Percentiles rank a stretch among this genome's conserved stretches.
phyloP scores from a whole-genome alignment of 2,329 filamentous ascomycete species.

The Pestalotiopsis sp. region DNA sequence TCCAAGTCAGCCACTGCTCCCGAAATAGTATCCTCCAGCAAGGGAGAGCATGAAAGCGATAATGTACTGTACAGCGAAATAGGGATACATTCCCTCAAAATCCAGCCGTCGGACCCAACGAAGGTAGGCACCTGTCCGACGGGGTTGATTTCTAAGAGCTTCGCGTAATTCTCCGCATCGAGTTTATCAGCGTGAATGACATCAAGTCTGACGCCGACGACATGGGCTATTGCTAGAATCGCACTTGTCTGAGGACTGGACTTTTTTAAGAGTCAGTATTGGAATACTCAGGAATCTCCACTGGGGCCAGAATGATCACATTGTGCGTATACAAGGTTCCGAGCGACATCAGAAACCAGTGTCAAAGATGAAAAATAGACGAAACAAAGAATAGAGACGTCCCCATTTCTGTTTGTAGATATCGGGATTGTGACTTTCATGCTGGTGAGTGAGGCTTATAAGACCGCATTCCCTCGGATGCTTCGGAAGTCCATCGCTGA shows the following conservation, averaged over 20 bases:
- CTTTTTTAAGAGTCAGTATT: background rate
- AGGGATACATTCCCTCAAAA: constrained; percentile 20
- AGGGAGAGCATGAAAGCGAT: background rate
- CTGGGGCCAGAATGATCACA: background rate
- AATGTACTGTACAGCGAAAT: constrained; percentile 20
- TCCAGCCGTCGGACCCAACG: constrained; percentile 19
- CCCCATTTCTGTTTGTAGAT: background rate
- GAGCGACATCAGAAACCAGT: background rate
- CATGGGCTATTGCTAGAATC: background rate
- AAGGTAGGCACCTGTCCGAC: constrained; percentile 17
- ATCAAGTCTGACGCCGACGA: background rate
- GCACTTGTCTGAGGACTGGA: background rate
- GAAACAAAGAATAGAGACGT: background rate
- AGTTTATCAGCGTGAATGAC: background rate
- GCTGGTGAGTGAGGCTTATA: background rate
- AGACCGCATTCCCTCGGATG: background rate
- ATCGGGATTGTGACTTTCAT: background rate
- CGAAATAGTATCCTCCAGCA: background rate
- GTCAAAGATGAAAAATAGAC: background rate
- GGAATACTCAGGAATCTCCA: no score
- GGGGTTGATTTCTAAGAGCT: constrained; percentile 13
- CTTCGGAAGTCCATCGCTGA: background rate
- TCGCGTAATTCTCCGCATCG: background rate
- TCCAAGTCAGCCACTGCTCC: background rate
- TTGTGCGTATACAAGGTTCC: background rate